Base-by-base conservation (phyloP, 139 green algal species). In the Chlorella sp. region DNA sequence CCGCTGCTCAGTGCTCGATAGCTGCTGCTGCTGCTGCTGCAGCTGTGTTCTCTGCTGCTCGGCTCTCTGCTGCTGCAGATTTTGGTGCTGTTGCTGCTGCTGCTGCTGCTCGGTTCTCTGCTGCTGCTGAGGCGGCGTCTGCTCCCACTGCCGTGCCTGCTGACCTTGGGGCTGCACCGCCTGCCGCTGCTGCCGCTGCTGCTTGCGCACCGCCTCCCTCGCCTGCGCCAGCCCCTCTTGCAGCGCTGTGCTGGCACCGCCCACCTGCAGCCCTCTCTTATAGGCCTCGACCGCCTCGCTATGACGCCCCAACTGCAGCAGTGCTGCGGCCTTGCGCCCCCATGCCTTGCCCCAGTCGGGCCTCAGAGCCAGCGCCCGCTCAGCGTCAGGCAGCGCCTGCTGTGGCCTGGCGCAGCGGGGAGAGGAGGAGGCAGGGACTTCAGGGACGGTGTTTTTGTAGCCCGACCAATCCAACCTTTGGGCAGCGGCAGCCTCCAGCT, bases 261-360 rank as follows among this genome's bases (percentile, higher is more conserved):
- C 61, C 28, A 90, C 61, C 80, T 81, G 37, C 75, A 90, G 64
- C 15, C 12, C 87, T 2, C 24, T 0, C 32, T 86, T 32, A 68
- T 87, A 90, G 5, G 87, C 87, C 34, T 57, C 68, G 2, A 34
- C 66, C 14, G 87, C 87, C 21, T 71, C 66, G 22, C 18, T 60
- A n/a, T 42, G 19, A 19, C 19, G 81, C 26, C 81, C 81, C 81
- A 90, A 42, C 37, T 66, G 68, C 64, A 84, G 84, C 36, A 88
- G 76, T 11, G 91, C 91, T 14, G 88, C 79, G 18, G 24, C 89
- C 34, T 88, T 79, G 14, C 91, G 53, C 22, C 57, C 89, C 36
- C 71, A 79, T 2, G 88, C 40, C 81, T 92, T 92, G n/a, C 40
- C 9, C 91, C 91, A 93, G 32, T 92, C 85, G n/a, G 91, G 91